Percentiles rank a stretch among this genome's conserved stretches.
These are phyloP conservation scores for Aspergillus sparsus DNA, from an alignment of 495 filamentous ascomycete genomes.

Conservation along the genomic window DNA sequence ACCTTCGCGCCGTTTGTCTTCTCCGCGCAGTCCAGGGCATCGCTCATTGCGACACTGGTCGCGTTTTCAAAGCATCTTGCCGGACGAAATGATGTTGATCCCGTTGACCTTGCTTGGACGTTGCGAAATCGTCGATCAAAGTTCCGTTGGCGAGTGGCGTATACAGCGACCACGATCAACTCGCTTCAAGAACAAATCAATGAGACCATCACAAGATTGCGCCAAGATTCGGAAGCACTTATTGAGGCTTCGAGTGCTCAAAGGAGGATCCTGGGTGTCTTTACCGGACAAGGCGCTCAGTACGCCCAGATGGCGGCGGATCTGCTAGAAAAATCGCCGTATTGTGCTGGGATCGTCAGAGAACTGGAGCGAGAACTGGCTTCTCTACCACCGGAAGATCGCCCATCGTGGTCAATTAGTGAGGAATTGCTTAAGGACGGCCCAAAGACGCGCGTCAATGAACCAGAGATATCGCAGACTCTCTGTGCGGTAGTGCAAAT, in stretches of 20 bases:
- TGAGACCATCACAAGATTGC: no score
- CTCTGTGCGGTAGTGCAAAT: constrained; percentile 44
- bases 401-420: constrained; percentile 16
- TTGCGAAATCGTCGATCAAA: constrained; percentile 3
- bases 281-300: constrained; percentile 37
- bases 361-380: constrained; percentile 16
- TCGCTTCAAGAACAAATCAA: neutral
- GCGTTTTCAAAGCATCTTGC: constrained; percentile 4
- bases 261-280: constrained; percentile 24
- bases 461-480: constrained; percentile 34
- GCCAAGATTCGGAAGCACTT: neutral
- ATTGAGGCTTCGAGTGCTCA: neutral
- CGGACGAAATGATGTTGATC: neutral
- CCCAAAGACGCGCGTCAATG: constrained; percentile 22
- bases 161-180: neutral
- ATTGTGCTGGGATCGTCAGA: constrained; percentile 6
- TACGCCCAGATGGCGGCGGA: constrained; percentile 31
- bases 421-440: constrained; percentile 18
- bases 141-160: neutral
- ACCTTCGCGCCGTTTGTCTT: constrained; percentile 27
- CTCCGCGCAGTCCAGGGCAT: constrained; percentile 24
- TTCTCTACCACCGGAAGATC: constrained; percentile 16
- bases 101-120: constrained; percentile 4
- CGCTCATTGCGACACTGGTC: constrained; percentile 1
- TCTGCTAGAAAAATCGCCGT: constrained; percentile 15